Evolutionary conservation across 331 rosid species (phyloP), one percentile per base, ranked within the genome.

Genomic region (Pyracantha coccinea): DNA sequence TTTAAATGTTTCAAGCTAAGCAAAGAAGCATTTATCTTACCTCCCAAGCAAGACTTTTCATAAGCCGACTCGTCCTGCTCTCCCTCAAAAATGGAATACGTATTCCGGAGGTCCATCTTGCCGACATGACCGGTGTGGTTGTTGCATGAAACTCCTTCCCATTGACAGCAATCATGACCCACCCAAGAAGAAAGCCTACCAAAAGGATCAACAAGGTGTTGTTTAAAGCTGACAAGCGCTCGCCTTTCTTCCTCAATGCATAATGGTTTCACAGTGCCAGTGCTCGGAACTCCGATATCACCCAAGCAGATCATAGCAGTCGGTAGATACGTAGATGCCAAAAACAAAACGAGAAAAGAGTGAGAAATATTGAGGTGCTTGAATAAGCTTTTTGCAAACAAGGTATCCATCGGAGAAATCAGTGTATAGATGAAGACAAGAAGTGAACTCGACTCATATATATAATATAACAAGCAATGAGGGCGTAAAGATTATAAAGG

Each of bases 21-120:
- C 7, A 78, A 57, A 57, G 62, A 57, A 66, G 57, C 13, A 16
- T 25, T 70, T n/a, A 70, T 17, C 81, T 77, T 44, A 69, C 76
- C 50, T 7, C 57, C 62, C 28, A 57, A 57, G 23, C 62, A 8
- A 57, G 29, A 57, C 28, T 23, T 3, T 25, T 53, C 62, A 10
- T 57, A 7, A 57, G 62, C 62, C 62, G 11, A 55, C 25, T 55
- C 27, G 5, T 19, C 17, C 53, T 2, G 2, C 15, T 52, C 35
- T 29, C 27, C 27, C 1, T 25, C 27, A 25, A 25, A 25, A 25
- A 25, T 25, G 27, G 27, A 25, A 25, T 25, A 25, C 27, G 27
- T 25, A 25, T 25, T 25, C 27, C 27, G 68, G 19, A 67, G 71
- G 54, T 38, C 5, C 11, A 67, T 6, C 55, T 67, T 67, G 0